Percentiles rank a stretch among this genome's conserved stretches.
Conservation (phyloP, 164 flowering plant genomes). For the Hamamelis virginiana region DNA sequence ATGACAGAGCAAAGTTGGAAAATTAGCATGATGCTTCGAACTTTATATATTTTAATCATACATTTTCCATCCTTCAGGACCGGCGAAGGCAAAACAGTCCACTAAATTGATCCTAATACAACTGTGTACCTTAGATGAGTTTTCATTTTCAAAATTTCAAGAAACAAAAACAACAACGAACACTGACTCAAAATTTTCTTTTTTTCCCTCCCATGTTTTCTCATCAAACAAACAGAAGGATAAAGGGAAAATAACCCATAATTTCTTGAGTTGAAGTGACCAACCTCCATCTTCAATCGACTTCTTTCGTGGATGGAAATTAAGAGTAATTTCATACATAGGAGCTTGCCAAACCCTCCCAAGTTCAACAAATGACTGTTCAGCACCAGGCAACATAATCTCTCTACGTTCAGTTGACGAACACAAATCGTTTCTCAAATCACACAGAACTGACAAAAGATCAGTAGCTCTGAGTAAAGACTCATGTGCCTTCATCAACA, state of each 20-base stretch:
- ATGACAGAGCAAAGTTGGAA: no score
- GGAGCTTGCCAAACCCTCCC: slow-evolving; percentile 87
- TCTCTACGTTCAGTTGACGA: slow-evolving; percentile 12
- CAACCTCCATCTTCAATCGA: slow-evolving; percentile 40
- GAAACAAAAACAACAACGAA: no score
- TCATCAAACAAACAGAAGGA: background rate
- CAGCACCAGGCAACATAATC: background rate
- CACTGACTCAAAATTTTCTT: background rate
- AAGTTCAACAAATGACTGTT: slow-evolving; percentile 57
- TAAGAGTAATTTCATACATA: slow-evolving; percentile 61
- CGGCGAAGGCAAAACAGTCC: no score
- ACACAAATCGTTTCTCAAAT: slow-evolving; percentile 34
- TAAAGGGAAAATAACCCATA: background rate
- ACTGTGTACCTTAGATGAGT: background rate
- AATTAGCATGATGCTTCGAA: no score
- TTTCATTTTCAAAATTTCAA: background rate
- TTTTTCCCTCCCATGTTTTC: background rate
- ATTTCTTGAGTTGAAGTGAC: background rate
- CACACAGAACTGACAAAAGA: slow-evolving; percentile 38
- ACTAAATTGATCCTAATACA: no score
- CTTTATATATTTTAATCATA: no score
- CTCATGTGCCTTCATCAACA: slow-evolving; percentile 64
- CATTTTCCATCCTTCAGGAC: no score
- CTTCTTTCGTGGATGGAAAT: slow-evolving; percentile 15
- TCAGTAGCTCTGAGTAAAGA: slow-evolving; percentile 43